Percentiles rank a stretch among this genome's conserved stretches.
phyloP scores from a whole-genome alignment of 1,139 yeast genomes.

The Geotrichum carabidarum region DNA sequence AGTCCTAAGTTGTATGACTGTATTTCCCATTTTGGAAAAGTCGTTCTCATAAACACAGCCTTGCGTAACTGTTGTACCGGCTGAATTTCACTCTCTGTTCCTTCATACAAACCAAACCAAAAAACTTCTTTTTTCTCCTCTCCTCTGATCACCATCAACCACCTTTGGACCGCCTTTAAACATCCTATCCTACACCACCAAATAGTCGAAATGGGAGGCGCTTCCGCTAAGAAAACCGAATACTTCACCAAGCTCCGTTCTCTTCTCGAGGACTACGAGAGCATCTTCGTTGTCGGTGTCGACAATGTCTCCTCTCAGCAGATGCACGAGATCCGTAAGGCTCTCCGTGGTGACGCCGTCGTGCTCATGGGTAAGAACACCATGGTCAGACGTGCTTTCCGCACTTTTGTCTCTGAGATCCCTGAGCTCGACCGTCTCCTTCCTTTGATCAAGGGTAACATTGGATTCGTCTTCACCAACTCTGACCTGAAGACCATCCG shows the following conservation, averaged over 20 bases:
- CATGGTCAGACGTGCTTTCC: constrained; percentile 99
- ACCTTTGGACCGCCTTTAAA: constrained; percentile 62
- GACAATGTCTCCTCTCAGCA: constrained; percentile 99
- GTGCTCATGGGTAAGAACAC: constrained; percentile 99
- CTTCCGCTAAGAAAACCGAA: constrained; percentile 94
- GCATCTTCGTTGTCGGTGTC: constrained; percentile 97
- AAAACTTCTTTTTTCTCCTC: neutral
- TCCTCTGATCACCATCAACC: constrained; percentile 3
- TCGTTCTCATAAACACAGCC: too few species aligned
- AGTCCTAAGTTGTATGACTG: neutral
- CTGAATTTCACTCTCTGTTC: neutral
- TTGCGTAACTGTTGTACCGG: neutral
- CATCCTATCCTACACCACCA: constrained; percentile 74
- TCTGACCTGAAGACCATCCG: constrained; percentile 86
- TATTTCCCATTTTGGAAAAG: neutral
- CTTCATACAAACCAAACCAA: neutral
- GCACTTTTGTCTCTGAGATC: constrained; percentile 86
- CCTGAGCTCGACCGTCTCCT: constrained; percentile 94
- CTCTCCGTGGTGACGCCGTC: constrained; percentile 90
- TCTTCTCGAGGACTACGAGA: constrained; percentile 92
- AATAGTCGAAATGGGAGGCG: constrained; percentile 99
- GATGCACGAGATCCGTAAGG: constrained; percentile 98
- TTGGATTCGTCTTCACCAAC: constrained; percentile 99
- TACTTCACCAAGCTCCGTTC: constrained; percentile 94
- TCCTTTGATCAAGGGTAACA: constrained; percentile 95